Base-by-base conservation (phyloP, 768 basidiomycete species). In the Rhodosporidiobolus sp. region DNA sequence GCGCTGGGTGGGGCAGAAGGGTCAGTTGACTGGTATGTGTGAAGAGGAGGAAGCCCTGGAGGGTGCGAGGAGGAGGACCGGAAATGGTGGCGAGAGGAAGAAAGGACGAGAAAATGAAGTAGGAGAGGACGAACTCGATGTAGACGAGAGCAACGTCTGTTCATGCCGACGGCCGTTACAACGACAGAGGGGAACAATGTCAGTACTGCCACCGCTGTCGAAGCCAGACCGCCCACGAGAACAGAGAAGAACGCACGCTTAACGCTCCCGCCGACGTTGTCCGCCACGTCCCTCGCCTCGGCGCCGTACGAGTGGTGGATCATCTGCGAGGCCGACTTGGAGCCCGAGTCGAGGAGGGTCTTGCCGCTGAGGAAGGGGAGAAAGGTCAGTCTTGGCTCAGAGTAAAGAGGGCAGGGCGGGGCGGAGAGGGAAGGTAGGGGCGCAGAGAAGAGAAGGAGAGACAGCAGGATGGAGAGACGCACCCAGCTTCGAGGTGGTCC, bases 71-170 rank as follows among this genome's bases (percentile, higher is more conserved):
- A n/a, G n/a, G n/a, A n/a, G n/a, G n/a, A n/a, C n/a, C n/a, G n/a
- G n/a, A n/a, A n/a, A n/a, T 50, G 46, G 46, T 11, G 19, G 46
- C 11, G 46, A 57, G 34, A 35, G 32, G n/a, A n/a, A n/a, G n/a
- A n/a, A n/a, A n/a, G n/a, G n/a, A n/a, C n/a, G n/a, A n/a, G n/a
- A n/a, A n/a, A n/a, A n/a, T n/a, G n/a, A n/a, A n/a, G n/a, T n/a
- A n/a, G 34, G n/a, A 57, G 6, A 10, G 20, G 34, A 57, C 50
- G 32, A 5, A 63, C 53, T 82, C 82, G 63, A 82, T 79, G 71
- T 81, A 82, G 0, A 82, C 80, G 10, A 82, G 75, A 2, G 80
- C 80, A 56, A 80, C 80, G 58, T 82, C 72, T 81, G 65, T 75
- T 68, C 20, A 30, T 2, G 5, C 4, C 12, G 12, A 34, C 34